Percentiles rank a stretch among this genome's conserved stretches.
Evolutionary conservation across 2,329 filamentous ascomycete species (phyloP).

Genomic region (Lojkania enalia): DNA sequence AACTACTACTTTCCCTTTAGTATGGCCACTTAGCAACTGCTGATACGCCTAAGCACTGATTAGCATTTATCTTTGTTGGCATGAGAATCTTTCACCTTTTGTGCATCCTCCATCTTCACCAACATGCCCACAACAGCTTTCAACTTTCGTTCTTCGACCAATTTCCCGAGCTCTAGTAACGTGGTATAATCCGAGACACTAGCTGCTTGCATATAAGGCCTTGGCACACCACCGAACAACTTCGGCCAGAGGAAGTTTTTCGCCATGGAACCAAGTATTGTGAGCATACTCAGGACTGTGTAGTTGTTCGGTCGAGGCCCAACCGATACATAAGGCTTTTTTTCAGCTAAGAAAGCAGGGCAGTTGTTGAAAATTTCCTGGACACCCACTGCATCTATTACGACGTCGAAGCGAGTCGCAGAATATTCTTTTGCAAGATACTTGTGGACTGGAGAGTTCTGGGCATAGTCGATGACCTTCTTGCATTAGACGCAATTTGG

Average conservation of each 20-base stretch:
- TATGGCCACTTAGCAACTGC: background rate
- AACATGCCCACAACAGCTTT: conserved; percentile 12
- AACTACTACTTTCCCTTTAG: conserved; percentile 1
- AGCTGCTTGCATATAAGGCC: conserved; percentile 18
- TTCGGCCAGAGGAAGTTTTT: conserved; percentile 20
- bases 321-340: conserved; percentile 20
- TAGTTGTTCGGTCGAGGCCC: conserved; percentile 13
- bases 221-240: conserved; percentile 18
- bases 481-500: background rate
- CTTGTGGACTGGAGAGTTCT: conserved; percentile 6
- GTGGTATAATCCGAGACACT: conserved; percentile 10
- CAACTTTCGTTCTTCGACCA: conserved; percentile 12
- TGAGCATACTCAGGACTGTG: conserved; percentile 12
- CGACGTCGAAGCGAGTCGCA: conserved; percentile 13
- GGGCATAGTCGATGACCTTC: conserved; percentile 18
- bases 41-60: background rate
- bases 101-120: conserved; percentile 11
- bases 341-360: conserved; percentile 15
- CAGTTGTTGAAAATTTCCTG: conserved; percentile 19
- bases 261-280: conserved; percentile 14
- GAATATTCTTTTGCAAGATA: conserved; percentile 10
- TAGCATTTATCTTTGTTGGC: background rate
- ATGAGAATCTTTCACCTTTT: conserved; percentile 10
- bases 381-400: conserved; percentile 21
- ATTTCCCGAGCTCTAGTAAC: conserved; percentile 12